Base-by-base conservation (phyloP, 2,329 filamentous ascomycete species). In the Tolypocladium tropicale region DNA sequence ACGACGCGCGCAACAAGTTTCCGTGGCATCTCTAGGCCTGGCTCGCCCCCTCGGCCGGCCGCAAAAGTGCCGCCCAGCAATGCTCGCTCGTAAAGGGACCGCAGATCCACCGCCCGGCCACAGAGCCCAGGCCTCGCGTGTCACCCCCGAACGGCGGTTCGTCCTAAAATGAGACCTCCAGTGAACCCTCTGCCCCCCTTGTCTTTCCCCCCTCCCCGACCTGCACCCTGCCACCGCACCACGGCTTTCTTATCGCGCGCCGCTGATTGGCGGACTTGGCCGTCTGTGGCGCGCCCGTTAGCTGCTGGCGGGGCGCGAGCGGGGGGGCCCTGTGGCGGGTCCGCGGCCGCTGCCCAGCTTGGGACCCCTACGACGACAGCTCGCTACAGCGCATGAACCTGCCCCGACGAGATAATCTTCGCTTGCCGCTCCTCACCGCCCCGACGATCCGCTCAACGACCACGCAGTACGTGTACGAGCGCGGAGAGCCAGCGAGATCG, bases 161-260 rank as follows among this genome's bases (percentile, higher is more conserved):
- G 43, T 11, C 21, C 23, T 16, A 6, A 28, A 46, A 28, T 48
- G 43, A 48, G 12, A 48, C 43, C n/a, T n/a, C n/a, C n/a, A n/a
- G n/a, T n/a, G n/a, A n/a, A n/a, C n/a, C n/a, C n/a, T n/a, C n/a
- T n/a, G n/a, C n/a, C n/a, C n/a, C n/a, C n/a, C n/a, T n/a, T n/a
- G n/a, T n/a, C n/a, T n/a, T n/a, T n/a, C n/a, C n/a, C n/a, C 30
- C 33, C 33, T 21, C 21, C 34, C 51, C 51, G 6, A 10, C 32
- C 11, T 12, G 21, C 10, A 25, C 34, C 34, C 51, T 32, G 32
- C 34, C 51, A 41, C 51, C 23, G 25, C 51, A 28, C 18, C 51
- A 10, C 36, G n/a, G 16, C 34, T 33, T 34, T 49, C 49, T 57
- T 57, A 56, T 56, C 55, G 55, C 39, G 14, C 4, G 16, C 37